Evolutionary conservation across 176 grass and related monocot genomes (phyloP).

Genomic region (Oryza longistaminata): DNA sequence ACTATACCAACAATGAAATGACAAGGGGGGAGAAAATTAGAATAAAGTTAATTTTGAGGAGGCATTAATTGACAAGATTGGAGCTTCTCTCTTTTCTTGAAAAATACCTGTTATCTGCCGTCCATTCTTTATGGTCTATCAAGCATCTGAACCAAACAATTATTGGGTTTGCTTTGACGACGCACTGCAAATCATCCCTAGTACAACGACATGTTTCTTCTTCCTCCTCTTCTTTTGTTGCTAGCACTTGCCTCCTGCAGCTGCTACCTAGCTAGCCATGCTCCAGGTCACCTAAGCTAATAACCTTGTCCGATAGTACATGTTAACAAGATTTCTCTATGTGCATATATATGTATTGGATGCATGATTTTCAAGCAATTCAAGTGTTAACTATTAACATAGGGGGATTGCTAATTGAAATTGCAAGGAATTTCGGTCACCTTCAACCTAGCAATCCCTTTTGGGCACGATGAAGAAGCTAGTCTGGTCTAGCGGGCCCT

Average conservation of each 20-base stretch:
- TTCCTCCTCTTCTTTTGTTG: neutral
- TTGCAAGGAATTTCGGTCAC: too few relatives aligned
- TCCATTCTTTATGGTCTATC: conserved; percentile 21
- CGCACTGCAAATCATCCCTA: neutral
- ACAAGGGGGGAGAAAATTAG: neutral
- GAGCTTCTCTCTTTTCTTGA: neutral
- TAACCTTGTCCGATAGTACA: neutral
- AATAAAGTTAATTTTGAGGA: neutral
- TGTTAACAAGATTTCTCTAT: too few relatives aligned
- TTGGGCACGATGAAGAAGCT: too few relatives aligned
- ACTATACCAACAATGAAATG: neutral
- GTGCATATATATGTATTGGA: too few relatives aligned
- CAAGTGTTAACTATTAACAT: too few relatives aligned
- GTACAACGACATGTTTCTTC: neutral
- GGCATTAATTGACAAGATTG: neutral
- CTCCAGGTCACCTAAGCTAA: neutral
- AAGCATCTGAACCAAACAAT: conserved; percentile 1
- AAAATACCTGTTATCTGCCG: neutral
- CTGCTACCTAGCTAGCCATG: neutral
- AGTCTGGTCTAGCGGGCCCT: too few relatives aligned
- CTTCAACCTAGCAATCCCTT: too few relatives aligned
- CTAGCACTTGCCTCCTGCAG: neutral
- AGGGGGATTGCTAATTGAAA: too few relatives aligned
- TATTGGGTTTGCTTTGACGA: neutral
- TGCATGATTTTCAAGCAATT: too few relatives aligned